Evolutionary conservation across 2,329 filamentous ascomycete genomes (phyloP), one percentile per base, ranked within the genome.

Genomic region (Penicillium sp.): DNA sequence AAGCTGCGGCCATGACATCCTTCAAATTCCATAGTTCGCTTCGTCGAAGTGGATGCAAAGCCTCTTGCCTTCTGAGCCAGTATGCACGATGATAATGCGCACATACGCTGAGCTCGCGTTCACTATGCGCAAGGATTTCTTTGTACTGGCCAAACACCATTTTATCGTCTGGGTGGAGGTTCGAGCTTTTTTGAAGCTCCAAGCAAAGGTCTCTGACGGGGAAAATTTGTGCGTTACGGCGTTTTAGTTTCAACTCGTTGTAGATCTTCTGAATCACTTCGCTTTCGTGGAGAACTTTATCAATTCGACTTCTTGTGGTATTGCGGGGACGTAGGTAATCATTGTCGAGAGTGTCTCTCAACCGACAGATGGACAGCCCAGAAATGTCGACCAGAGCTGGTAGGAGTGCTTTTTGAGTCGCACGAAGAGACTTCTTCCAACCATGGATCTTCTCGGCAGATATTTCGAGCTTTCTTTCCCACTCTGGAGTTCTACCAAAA

Each of bases 301-400:
- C 62, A 9, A 71, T 56, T 8, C 60, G 68, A 13, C 40, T 41
- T 51, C 62, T 62, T 12, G 66, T 66, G 35, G 57, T 56, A 17
- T 48, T 9, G 21, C 62, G 62, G 42, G 68, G 63, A n/a, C 13
- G 27, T 27, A 66, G 23, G 47, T 64, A 65, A 19, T 67, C 53
- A 6, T 38, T 4, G 6, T 61, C 2, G 9, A 70, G 23, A 6
- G 45, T 21, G 6, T 48, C 19, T 43, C 13, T 17, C 17, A 62
- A 33, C 10, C 27, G 19, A 9, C 8, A 2, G 8, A 49, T 53
- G n/a, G 37, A 37, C 10, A n/a, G 21, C 48, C 51, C 33, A 21
- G 56, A 63, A 3, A n/a, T 31, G 2, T 29, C 8, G 17, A 35
- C 50, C 6, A 7, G 37, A 12, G 7, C 7, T 29, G 12, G 25